phyloP scores from a whole-genome alignment of 177 flowering plant species.

The Vitis hybrid region DNA sequence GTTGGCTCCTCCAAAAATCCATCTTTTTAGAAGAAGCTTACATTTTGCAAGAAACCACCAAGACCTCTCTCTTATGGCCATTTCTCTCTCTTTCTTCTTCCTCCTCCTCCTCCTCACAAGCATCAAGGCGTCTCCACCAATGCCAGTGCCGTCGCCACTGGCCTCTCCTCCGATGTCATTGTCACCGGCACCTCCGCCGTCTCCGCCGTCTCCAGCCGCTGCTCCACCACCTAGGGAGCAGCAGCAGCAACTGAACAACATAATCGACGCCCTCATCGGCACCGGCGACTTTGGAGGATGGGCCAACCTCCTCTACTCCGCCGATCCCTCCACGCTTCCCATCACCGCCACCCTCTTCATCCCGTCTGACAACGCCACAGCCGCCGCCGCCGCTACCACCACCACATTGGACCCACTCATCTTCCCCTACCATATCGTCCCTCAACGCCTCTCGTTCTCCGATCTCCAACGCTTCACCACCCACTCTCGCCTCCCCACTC shows the following conservation, averaged over 20 bases:
- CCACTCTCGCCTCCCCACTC: slow-evolving; percentile 59
- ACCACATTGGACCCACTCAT: slow-evolving; percentile 26
- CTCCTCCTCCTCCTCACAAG: not conserved
- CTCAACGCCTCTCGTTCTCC: slow-evolving; percentile 57
- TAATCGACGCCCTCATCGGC: slow-evolving; percentile 56
- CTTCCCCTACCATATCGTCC: slow-evolving; percentile 55
- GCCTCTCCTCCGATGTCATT: slow-evolving; percentile 9
- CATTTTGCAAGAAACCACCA: too few relatives aligned
- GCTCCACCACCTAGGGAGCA: not conserved
- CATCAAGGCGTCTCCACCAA: not conserved
- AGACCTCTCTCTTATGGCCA: too few relatives aligned
- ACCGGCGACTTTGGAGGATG: slow-evolving; percentile 59
- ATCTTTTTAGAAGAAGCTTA: too few relatives aligned
- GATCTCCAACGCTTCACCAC: slow-evolving; percentile 36
- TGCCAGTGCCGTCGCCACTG: slow-evolving; percentile 4
- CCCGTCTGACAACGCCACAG: slow-evolving; percentile 36
- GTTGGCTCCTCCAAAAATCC: too few relatives aligned
- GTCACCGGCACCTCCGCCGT: slow-evolving; percentile 1
- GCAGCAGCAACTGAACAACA: slow-evolving; percentile 38
- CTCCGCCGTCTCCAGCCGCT: slow-evolving; percentile 1
- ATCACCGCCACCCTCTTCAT: slow-evolving; percentile 53
- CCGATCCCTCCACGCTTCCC: slow-evolving; percentile 41
- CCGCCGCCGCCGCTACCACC: slow-evolving; percentile 5
- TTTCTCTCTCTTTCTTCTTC: not conserved
- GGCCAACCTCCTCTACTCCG: slow-evolving; percentile 43